Evolutionary conservation across 345 rosid genomes (phyloP).

Genomic region (Cardiospermum halicacabum): DNA sequence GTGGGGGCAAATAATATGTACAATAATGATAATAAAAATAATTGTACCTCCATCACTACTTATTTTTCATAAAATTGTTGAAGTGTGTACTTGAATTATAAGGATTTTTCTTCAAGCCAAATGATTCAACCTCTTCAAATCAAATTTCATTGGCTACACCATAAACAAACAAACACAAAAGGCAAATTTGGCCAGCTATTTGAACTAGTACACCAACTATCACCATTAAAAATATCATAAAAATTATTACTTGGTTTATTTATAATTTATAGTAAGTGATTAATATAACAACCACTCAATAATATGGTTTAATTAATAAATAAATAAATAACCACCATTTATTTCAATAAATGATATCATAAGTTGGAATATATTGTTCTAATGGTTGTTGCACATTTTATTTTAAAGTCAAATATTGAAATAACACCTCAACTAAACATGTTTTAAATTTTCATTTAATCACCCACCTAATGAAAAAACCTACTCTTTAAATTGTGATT

Average conservation of each 20-base stretch:
- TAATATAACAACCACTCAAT: not conserved
- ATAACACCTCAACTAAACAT: not conserved
- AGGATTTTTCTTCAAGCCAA: not conserved
- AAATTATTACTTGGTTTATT: not conserved
- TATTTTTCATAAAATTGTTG: not conserved
- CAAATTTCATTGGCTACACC: slow-evolving; percentile 2
- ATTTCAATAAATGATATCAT: not conserved
- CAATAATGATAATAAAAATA: not conserved
- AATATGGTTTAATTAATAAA: slow-evolving; percentile 7
- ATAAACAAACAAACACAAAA: not conserved
- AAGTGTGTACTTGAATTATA: not conserved
- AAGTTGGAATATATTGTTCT: not conserved
- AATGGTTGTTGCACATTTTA: not conserved
- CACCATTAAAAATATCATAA: not conserved
- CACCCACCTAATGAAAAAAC: too few relatives aligned
- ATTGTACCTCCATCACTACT: not conserved
- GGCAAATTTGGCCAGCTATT: slow-evolving; percentile 7
- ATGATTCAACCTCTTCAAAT: not conserved
- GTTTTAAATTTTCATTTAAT: not conserved
- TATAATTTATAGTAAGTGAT: not conserved
- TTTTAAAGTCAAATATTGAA: not conserved
- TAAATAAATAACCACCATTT: too few relatives aligned
- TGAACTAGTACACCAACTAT: slow-evolving; percentile 4
- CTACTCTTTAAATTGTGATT: not conserved
- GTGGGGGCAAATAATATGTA: not conserved